Evolutionary conservation across 2,329 filamentous ascomycete genomes (phyloP).

Genomic region (Botrytis elliptica): DNA sequence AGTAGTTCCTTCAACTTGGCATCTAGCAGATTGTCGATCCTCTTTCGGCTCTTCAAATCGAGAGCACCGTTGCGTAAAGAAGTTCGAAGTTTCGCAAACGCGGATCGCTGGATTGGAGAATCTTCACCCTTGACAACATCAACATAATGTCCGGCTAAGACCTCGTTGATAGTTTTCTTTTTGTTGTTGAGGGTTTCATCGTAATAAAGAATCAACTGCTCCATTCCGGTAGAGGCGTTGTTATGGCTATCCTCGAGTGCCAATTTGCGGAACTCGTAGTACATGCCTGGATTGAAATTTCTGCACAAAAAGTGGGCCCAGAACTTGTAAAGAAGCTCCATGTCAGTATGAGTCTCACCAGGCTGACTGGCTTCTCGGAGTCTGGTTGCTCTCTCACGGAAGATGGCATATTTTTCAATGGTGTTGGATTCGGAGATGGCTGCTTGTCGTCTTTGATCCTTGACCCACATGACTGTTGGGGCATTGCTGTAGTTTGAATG

Average conservation of each 20-base stretch:
- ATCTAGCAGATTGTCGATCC: conserved; percentile 52
- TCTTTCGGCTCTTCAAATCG: conserved; percentile 56
- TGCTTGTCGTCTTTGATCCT: conserved; percentile 38
- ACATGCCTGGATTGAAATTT: conserved; percentile 74
- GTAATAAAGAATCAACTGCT: conserved; percentile 65
- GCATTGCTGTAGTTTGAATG: conserved; percentile 29
- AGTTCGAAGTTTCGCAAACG: conserved; percentile 51
- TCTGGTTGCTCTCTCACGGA: conserved; percentile 44
- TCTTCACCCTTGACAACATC: conserved; percentile 52
- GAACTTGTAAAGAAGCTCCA: conserved; percentile 69
- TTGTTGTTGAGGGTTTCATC: conserved; percentile 53
- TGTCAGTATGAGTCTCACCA: conserved; percentile 51
- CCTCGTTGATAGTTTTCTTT: conserved; percentile 49
- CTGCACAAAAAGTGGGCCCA: conserved; percentile 71
- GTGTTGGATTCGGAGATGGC: conserved; percentile 40
- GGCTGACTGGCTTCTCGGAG: conserved; percentile 40
- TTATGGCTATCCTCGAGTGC: conserved; percentile 63
- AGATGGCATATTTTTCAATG: conserved; percentile 40
- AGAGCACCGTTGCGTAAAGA: conserved; percentile 54
- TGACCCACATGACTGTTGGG: conserved; percentile 42
- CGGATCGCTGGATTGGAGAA: conserved; percentile 42
- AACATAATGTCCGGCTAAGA: conserved; percentile 55
- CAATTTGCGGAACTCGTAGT: conserved; percentile 68
- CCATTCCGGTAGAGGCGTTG: conserved; percentile 55
- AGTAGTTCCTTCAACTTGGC: conserved; percentile 51